Base-by-base conservation (phyloP, 768 basidiomycete species). In the Leccinum fibrillosum region DNA sequence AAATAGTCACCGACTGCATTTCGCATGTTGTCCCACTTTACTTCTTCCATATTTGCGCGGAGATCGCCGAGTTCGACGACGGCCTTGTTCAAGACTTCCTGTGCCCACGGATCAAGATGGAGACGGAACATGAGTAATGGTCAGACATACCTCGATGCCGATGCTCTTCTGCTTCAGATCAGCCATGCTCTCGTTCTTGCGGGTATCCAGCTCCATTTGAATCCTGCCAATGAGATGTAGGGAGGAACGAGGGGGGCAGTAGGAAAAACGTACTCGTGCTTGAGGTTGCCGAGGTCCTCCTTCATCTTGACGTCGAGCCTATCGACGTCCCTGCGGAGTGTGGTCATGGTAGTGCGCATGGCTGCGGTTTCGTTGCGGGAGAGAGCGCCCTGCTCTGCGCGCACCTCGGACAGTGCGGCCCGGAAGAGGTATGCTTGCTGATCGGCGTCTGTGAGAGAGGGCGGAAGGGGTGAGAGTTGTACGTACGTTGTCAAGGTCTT, bases 341-440 rank as follows among this genome's bases (percentile, higher is more conserved):
- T 84, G n/a, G 84, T 75, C 3, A 88, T 85, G 37, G 88, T 78
- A 0, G 91, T 80, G n/a, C 86, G 81, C 57, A 98, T 84, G n/a
- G 88, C 78, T 12, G 92, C 84, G 42, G 85, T 86, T 66, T 96
- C 94, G 63, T 92, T 97, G 59, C 89, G 84, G 4, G 89, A 87
- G 52, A 82, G 84, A 66, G 92, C 83, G 4, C 88, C 86, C 28
- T 92, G 82, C 69, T 97, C 95, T 4, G 90, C 89, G 19, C 92
- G 82, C 49, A 96, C 77, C 70, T 98, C 94, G 2, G 91, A 91
- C 37, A 98, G 73, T 0, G 96, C 97, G 19, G 97, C 97, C 49
- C 88, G 86, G 74, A 97, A 97, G 32, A 98, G 78, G 72, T 98
- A 98, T 17, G 94, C 94, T 87, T 95, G 92, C 93, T 97, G 66